A percentile compares a stretch with the other conserved stretches of the same genome.
phyloP scores from a whole-genome alignment of 352 stramenopile genomes.

The Phytophthora crassamura region DNA sequence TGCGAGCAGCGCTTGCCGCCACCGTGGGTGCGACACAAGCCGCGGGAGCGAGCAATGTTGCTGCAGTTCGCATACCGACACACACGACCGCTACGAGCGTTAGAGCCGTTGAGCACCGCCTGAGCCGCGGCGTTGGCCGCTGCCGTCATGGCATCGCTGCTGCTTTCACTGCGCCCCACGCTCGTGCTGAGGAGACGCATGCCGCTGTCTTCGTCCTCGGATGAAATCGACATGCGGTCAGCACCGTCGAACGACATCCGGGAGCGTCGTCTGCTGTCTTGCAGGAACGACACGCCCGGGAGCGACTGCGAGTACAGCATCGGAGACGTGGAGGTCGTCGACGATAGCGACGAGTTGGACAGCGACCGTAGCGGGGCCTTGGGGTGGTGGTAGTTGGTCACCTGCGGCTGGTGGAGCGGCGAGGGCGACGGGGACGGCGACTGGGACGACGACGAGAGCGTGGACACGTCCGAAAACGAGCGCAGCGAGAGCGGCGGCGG shows the following conservation, averaged over 20 bases:
- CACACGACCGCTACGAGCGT: slow-evolving; percentile 67
- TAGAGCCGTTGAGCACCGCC: slow-evolving; percentile 31
- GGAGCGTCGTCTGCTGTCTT: slow-evolving; percentile 48
- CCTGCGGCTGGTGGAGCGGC: slow-evolving; percentile 40
- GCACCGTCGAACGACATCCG: slow-evolving; percentile 72
- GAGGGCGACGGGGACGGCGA: slow-evolving; percentile 49
- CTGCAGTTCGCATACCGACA: slow-evolving; percentile 87
- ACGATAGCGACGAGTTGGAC: slow-evolving; percentile 56
- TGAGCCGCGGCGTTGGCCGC: slow-evolving; percentile 29
- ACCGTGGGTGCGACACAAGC: slow-evolving; percentile 78
- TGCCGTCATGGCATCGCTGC: slow-evolving; percentile 43
- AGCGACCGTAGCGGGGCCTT: slow-evolving; percentile 32
- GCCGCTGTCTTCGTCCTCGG: slow-evolving; percentile 70
- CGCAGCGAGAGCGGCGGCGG: slow-evolving; percentile 66
- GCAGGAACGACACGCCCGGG: slow-evolving; percentile 64
- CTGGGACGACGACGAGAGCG: slow-evolving; percentile 49
- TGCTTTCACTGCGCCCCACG: slow-evolving; percentile 53
- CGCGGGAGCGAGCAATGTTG: slow-evolving; percentile 84
- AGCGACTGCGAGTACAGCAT: slow-evolving; percentile 77
- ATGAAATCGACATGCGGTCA: slow-evolving; percentile 70
- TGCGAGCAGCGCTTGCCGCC: slow-evolving; percentile 85
- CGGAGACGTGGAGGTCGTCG: slow-evolving; percentile 33
- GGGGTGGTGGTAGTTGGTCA: slow-evolving; percentile 31
- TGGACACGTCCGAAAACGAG: slow-evolving; percentile 61
- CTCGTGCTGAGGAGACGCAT: slow-evolving; percentile 82